These are phyloP conservation scores for Osmozyma mogii DNA, from an alignment of 805 yeast genomes.

Conservation along the genomic window DNA sequence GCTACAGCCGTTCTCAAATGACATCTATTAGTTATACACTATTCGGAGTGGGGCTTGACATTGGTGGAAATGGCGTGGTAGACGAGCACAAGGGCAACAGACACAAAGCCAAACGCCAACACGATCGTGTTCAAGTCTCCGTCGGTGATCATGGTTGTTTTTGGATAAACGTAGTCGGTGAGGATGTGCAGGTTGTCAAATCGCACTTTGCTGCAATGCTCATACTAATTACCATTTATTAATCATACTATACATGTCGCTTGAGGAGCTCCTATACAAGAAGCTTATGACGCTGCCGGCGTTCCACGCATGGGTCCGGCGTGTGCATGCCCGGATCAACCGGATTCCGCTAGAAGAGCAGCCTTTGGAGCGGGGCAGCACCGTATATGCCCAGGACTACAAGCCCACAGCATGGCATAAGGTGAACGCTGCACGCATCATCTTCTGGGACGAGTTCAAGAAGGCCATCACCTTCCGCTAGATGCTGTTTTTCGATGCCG, in stretches of 20 bases:
- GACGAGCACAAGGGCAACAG: constrained; percentile 62
- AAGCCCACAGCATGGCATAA: constrained; percentile 49
- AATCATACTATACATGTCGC: no score
- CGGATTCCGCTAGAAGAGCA: constrained; percentile 41
- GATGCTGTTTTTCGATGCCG: constrained; percentile 22
- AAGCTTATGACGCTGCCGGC: constrained; percentile 47
- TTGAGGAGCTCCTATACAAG: constrained; percentile 20
- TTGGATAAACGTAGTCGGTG: no score
- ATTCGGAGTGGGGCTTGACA: no score
- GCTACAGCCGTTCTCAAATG: no score
- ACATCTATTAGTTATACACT: no score
- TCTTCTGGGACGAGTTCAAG: constrained; percentile 58
- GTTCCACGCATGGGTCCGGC: constrained; percentile 56
- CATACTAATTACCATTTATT: no score
- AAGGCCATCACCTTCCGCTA: constrained; percentile 38
- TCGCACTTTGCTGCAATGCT: no score
- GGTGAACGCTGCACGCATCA: constrained; percentile 48
- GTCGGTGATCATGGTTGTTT: constrained; percentile 93
- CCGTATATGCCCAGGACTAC: constrained; percentile 20
- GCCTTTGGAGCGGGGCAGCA: constrained; percentile 12
- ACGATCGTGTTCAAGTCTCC: constrained; percentile 68
- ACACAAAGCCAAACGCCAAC: constrained; percentile 61
- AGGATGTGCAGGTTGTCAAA: no score
- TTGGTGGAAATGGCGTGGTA: constrained; percentile 64
- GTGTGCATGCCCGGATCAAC: constrained; percentile 57